Conservation (phyloP, 306 rosid species). For the Rubus idaeus region DNA sequence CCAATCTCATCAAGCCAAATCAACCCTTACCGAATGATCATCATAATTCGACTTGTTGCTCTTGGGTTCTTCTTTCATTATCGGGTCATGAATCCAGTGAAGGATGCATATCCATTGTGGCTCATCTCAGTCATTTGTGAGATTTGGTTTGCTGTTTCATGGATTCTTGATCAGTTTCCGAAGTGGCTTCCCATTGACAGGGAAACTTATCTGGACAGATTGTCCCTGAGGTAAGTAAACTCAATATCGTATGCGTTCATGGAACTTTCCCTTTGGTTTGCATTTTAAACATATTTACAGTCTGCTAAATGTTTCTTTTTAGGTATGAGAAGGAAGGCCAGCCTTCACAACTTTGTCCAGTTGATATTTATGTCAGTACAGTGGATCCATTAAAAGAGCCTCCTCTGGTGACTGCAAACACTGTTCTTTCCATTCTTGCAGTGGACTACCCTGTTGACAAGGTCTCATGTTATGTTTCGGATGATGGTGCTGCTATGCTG, state of each 20-base stretch:
- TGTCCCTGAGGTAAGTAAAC: conserved; percentile 53
- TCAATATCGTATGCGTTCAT: neutral
- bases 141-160: conserved; percentile 66
- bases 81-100: conserved; percentile 52
- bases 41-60: conserved; percentile 57
- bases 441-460: conserved; percentile 66
- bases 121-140: conserved; percentile 63
- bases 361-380: conserved; percentile 64
- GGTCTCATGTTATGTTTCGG: conserved; percentile 73
- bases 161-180: conserved; percentile 69
- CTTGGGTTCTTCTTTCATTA: conserved; percentile 70
- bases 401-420: conserved; percentile 67
- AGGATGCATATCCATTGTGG: conserved; percentile 65
- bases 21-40: conserved; percentile 61
- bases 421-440: conserved; percentile 67
- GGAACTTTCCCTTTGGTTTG: neutral
- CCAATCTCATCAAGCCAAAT: conserved; percentile 52
- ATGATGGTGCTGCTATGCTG: conserved; percentile 69
- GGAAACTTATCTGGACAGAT: conserved; percentile 61
- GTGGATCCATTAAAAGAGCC: conserved; percentile 60
- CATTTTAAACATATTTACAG: conserved; percentile 2
- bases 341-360: conserved; percentile 45
- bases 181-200: conserved; percentile 67
- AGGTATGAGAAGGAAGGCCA: conserved; percentile 72
- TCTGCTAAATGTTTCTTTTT: neutral